Conservation (phyloP, 129 eudicot species). For the Glebionis coronaria region DNA sequence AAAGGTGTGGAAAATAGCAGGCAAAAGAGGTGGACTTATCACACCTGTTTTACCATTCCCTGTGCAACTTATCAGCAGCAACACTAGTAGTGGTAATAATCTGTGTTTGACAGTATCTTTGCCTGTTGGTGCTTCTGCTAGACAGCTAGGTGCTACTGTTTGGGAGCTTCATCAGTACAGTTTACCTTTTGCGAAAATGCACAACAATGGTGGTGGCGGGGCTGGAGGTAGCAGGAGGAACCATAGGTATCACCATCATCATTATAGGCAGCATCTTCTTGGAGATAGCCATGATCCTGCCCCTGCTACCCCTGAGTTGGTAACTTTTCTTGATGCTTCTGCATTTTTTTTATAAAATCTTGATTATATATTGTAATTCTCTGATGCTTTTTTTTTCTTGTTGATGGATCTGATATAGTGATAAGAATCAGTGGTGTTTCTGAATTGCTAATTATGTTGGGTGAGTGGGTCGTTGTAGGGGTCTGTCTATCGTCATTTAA, state of each 20-base stretch:
- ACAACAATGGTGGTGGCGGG: slow-evolving; percentile 44
- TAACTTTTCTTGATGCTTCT: slow-evolving; percentile 17
- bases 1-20: slow-evolving; percentile 52
- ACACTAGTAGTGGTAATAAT: slow-evolving; percentile 16
- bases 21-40: slow-evolving; percentile 61
- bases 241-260: slow-evolving; percentile 44
- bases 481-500: no score
- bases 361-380: slow-evolving; percentile 11
- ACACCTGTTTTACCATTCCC: slow-evolving; percentile 57
- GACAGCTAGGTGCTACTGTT: slow-evolving; percentile 70
- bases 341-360: not conserved
- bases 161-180: slow-evolving; percentile 81
- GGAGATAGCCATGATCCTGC: slow-evolving; percentile 59
- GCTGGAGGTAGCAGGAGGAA: slow-evolving; percentile 26
- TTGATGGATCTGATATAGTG: slow-evolving; percentile 22
- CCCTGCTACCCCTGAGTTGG: slow-evolving; percentile 65
- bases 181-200: slow-evolving; percentile 52
- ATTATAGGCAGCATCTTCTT: slow-evolving; percentile 36
- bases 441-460: no score
- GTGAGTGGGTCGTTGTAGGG: no score
- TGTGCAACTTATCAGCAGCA: slow-evolving; percentile 27
- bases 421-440: no score
- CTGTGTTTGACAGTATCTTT: slow-evolving; percentile 21
- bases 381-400: not conserved
- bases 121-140: slow-evolving; percentile 53